phyloP scores from a whole-genome alignment of 352 stramenopile genomes.

The Halophytophthora polymorphica region DNA sequence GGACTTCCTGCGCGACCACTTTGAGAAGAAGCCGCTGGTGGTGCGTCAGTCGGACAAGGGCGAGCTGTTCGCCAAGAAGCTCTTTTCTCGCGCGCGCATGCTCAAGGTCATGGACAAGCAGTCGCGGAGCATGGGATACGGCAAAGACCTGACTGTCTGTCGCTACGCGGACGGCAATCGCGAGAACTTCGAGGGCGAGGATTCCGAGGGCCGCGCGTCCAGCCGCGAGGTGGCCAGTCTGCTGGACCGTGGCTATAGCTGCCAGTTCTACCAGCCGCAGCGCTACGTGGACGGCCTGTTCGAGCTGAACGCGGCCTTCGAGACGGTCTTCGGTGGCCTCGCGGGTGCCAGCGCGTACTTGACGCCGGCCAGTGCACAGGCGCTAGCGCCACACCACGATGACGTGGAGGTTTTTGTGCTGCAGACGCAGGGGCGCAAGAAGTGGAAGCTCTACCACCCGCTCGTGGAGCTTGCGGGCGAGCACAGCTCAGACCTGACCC shows the following conservation, averaged over 20 bases:
- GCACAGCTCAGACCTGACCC: conserved; percentile 71
- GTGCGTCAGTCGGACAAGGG: conserved; percentile 50
- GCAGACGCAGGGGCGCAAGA: conserved; percentile 83
- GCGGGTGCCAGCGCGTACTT: conserved; percentile 79
- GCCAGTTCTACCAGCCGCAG: conserved; percentile 88
- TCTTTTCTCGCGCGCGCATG: conserved; percentile 73
- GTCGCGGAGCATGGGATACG: conserved; percentile 38
- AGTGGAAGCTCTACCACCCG: conserved; percentile 86
- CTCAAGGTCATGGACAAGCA: conserved; percentile 62
- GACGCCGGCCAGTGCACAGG: conserved; percentile 72
- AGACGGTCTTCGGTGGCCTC: conserved; percentile 71
- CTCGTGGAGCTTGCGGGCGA: conserved; percentile 71
- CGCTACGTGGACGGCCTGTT: conserved; percentile 77
- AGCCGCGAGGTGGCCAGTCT: conserved; percentile 57
- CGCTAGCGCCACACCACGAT: conserved; percentile 83
- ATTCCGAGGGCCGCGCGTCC: conserved; percentile 43
- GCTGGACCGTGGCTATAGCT: conserved; percentile 73
- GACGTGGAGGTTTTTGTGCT: conserved; percentile 87
- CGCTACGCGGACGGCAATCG: conserved; percentile 64
- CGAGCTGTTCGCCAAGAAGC: conserved; percentile 45
- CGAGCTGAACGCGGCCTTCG: conserved; percentile 74
- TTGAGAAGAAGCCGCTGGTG: conserved; percentile 84
- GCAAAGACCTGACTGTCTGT: conserved; percentile 73
- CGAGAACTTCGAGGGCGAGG: conserved; percentile 65
- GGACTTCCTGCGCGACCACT: conserved; percentile 67